Evolutionary conservation across 192 early-diverging fungal genomes (phyloP), one percentile per base, ranked within the genome.

Genomic region (Spinellus fusiger): DNA sequence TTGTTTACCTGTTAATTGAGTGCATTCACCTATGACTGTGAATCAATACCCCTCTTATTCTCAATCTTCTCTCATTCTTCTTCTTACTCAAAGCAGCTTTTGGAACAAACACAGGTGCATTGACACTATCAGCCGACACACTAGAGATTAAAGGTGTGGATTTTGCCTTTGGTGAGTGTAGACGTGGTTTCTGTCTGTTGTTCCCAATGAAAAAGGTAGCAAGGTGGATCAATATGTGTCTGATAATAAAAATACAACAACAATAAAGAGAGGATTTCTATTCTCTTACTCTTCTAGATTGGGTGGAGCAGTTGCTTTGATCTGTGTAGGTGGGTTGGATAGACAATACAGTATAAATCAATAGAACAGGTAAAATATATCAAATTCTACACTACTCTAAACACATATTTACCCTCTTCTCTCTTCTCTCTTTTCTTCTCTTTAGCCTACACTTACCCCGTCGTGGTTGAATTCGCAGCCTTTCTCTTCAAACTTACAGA

Each of bases 401-500:
- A n/a, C n/a, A n/a, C n/a, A n/a, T 27, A 22, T 22, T 55, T 55
- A 23, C 12, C 16, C 32, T 22, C 10, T 22, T 12, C 26, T 22
- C 12, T 22, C 12, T 50, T 22, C 12, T 33, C 33, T 50, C 26
- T 22, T 38, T 33, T 40, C 32, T 7, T 20, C 12, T 31, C 13
- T 35, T 31, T 22, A 23, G 31, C 9, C 5, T 49, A 22, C 12
- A 66, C 80, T 61, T 75, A 85, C 86, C 31, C 62, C 58, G 23
- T 85, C 84, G 61, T 92, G 90, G 53, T 80, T 86, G 73, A 86
- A 92, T 69, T 86, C 84, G 73, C 90, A 92, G 2, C 90, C 89
- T 35, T 80, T 81, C 60, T 75, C 74, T 71, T 90, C 87, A 64
- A 71, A 89, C 63, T 91, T 88, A 73, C 90, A 92, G 59, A 75